Evolutionary conservation across 257 asterid genomes (phyloP), one percentile per base, ranked within the genome.

Genomic region (Nicotiana knightiana): DNA sequence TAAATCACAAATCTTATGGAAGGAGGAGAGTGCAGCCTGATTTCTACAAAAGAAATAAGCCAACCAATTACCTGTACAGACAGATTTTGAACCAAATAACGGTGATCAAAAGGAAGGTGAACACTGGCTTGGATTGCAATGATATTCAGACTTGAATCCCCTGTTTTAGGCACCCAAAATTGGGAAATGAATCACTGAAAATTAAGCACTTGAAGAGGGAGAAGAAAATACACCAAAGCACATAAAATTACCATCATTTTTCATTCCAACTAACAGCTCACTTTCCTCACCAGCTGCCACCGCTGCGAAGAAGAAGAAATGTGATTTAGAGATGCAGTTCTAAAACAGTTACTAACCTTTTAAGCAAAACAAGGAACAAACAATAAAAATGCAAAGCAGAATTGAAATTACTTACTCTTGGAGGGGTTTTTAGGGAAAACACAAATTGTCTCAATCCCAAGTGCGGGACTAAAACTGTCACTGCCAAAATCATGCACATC

Each of bases 381-480:
- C 28, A 51, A 28, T 16, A 15, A 51, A 75, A 43, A 26, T 15
- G 6, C 0, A 75, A 71, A 62, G n/a, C 46, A 18, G 28, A 9
- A 17, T 9, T 12, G 30, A 32, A 51, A 80, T 63, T 48, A 48
- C 96, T 81, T 9, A 96, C 99, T 13, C 86, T 91, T 96, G 37
- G 91, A 87, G 17, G 99, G 98, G 86, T 93, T 94, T 86, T 87
- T 91, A 17, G 99, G 98, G 88, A 96, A 96, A 87, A 94, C 90
- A 88, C 93, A 91, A 85, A 93, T 88, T 18, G 99, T 93, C 81
- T 96, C 98, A 82, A 96, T 97, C 51, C 91, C 93, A 10, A 93
- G 87, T 85, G 99, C 97, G 65, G 99, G 92, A 80, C 89, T 84
- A 85, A 85, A 94, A 78, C 81, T 89, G 48, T 94, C 98, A 71